Evolutionary conservation across 345 rosid genomes (phyloP), one percentile per base, ranked within the genome.

Genomic region (Iberis pinnata): DNA sequence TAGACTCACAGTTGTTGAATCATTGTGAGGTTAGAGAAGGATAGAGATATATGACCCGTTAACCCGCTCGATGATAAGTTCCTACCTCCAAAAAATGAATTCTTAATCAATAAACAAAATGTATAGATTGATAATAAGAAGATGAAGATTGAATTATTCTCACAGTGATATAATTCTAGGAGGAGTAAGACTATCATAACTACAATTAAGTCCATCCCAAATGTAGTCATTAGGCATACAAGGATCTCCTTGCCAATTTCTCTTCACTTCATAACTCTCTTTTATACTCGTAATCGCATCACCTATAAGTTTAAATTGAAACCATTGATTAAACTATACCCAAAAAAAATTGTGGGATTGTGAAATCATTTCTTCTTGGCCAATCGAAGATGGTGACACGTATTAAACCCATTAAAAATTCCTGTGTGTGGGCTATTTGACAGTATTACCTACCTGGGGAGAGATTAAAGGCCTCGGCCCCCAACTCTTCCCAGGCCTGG

Each of bases 211-310:
- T 0, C 83, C 80, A 0, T 73, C 60, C 80, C 80, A 75, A 36
- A 24, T 7, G 67, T 58, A 63, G 22, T 0, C 61, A 36, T 13
- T 13, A 12, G 75, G 76, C 20, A 58, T 12, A 35, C 77, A 71
- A 41, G 80, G 80, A 71, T 78, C 83, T 58, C 80, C 83, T 54
- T 76, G 76, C 83, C 76, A 78, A 56, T 58, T 62, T 35, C 51
- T 60, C 26, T 54, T 53, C 47, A 75, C 58, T 19, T 64, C 45
- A 16, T 77, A 79, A 0, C 24, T 17, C 8, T 67, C 35, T 54
- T 75, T 74, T 63, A 79, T 70, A 25, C 31, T 43, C 18, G 1
- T 50, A 2, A 80, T 36, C 0, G 81, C 78, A 22, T 75, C 47
- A 62, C 16, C 86, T 67, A 9, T 29, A 36, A 17, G 20, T 15